phyloP scores from a whole-genome alignment of 441 rosid genomes.

The Isatis lusitanica region DNA sequence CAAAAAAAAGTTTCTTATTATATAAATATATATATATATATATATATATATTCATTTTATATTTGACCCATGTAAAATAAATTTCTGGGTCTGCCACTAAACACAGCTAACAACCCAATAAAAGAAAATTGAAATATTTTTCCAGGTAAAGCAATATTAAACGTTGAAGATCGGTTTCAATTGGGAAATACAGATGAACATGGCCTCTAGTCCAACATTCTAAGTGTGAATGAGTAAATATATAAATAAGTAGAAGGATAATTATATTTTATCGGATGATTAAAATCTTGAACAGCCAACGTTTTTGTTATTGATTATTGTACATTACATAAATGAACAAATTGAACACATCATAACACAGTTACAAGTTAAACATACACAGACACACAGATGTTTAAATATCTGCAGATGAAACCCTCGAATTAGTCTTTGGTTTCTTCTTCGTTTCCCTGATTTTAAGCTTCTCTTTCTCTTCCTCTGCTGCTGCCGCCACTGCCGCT shows the following conservation, averaged over 20 bases:
- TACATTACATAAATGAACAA: slow-evolving; percentile 5
- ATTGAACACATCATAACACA: background rate
- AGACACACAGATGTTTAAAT: background rate
- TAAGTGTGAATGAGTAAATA: background rate
- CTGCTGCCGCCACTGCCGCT: background rate
- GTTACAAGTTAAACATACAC: background rate
- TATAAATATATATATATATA: too few relatives aligned
- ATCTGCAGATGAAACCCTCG: slow-evolving; percentile 24
- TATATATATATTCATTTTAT: too few relatives aligned
- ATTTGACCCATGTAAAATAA: too few relatives aligned
- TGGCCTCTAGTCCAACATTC: too few relatives aligned
- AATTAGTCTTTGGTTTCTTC: slow-evolving; percentile 6
- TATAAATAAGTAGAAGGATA: background rate
- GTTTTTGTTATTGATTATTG: background rate
- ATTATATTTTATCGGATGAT: background rate
- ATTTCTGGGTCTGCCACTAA: too few relatives aligned
- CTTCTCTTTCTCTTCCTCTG: slow-evolving; percentile 20
- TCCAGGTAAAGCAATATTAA: too few relatives aligned
- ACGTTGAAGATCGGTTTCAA: too few relatives aligned
- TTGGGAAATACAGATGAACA: too few relatives aligned
- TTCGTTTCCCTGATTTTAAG: background rate
- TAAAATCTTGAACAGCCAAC: background rate
- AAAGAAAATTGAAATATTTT: too few relatives aligned
- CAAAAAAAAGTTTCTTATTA: too few relatives aligned
- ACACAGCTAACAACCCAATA: too few relatives aligned